These are phyloP conservation scores for Zymoseptoria ardabiliae DNA, from an alignment of 2,329 filamentous ascomycete genomes.

Conservation along the genomic window DNA sequence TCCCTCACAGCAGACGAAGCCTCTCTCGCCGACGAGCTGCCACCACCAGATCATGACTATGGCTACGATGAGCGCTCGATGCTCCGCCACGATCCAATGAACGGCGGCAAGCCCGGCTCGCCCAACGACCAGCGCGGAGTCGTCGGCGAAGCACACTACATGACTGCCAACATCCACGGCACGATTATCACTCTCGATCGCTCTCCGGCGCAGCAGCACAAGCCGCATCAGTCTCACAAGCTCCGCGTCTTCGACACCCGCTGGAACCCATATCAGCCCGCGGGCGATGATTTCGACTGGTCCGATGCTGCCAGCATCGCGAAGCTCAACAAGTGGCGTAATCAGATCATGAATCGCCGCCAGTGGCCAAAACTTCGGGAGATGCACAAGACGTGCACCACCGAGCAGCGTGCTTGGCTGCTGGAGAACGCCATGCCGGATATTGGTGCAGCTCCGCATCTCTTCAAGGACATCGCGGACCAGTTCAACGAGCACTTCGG, in stretches of 20 bases:
- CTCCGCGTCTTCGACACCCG: conserved; percentile 70
- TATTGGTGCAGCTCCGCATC: neutral
- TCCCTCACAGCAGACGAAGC: neutral
- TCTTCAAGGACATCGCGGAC: neutral
- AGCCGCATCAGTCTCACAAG: conserved; percentile 55
- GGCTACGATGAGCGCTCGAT: conserved; percentile 10
- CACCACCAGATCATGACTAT: conserved; percentile 1
- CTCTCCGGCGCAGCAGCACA: neutral
- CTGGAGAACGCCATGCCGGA: neutral
- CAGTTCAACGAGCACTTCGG: neutral
- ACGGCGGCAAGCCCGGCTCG: conserved; percentile 5
- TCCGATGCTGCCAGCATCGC: conserved; percentile 48
- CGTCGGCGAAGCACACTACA: conserved; percentile 6
- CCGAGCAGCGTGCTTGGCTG: neutral
- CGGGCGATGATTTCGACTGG: conserved; percentile 57
- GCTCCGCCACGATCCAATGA: conserved; percentile 14
- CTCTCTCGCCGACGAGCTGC: neutral
- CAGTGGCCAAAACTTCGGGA: conserved; percentile 27
- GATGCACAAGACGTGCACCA: neutral
- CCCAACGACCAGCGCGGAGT: conserved; percentile 12
- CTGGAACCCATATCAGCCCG: conserved; percentile 62
- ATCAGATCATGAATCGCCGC: conserved; percentile 12
- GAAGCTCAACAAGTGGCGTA: conserved; percentile 51
- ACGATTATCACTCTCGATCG: conserved; percentile 17
- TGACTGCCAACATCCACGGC: conserved; percentile 12